Evolutionary conservation across 2,329 filamentous ascomycete species (phyloP), one percentile per base, ranked within the genome.

Genomic region (Botryotinia calthae): DNA sequence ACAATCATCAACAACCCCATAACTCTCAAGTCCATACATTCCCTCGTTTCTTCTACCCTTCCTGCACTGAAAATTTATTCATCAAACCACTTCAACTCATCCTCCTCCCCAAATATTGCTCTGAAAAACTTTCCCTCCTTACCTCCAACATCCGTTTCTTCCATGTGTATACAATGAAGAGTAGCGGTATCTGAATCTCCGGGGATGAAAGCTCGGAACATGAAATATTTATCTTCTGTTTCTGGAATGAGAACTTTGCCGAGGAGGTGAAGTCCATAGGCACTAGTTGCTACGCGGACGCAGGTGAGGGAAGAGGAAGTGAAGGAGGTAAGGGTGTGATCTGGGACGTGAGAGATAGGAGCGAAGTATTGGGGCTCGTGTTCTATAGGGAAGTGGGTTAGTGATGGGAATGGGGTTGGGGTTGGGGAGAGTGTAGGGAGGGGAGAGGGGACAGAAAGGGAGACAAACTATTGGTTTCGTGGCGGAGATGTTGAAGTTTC

Each of bases 321-420:
- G 74, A 80, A 80, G 56, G 72, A 78, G 56, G 78, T 80, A 46
- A 81, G 76, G 71, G 80, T 75, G 8, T 78, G 67, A 56, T 80
- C 74, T 25, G 78, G 76, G 46, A 81, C 70, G 44, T 78, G 69
- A 10, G 73, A 54, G 46, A 85, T 85, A 2, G 85, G 83, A n/a
- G 84, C 83, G 81, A 88, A 88, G 79, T 87, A 87, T 74, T 86
- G 84, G 14, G 83, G 83, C 75, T 88, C 86, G 75, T 88, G 87
- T 77, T 88, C 86, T 86, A 61, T 5, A 5, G 34, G 71, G 16
- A 20, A 18, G 22, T 9, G 18, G 46, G 37, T 62, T 62, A 72
- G 58, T 34, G 16, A 14, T 37, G 22, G 4, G 10, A 25, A 28
- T 56, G 8, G 3, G 9, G 34, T 16, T 37, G 8, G 10, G 25